Conservation (phyloP, 768 basidiomycete species). For the Zangia roseola region DNA sequence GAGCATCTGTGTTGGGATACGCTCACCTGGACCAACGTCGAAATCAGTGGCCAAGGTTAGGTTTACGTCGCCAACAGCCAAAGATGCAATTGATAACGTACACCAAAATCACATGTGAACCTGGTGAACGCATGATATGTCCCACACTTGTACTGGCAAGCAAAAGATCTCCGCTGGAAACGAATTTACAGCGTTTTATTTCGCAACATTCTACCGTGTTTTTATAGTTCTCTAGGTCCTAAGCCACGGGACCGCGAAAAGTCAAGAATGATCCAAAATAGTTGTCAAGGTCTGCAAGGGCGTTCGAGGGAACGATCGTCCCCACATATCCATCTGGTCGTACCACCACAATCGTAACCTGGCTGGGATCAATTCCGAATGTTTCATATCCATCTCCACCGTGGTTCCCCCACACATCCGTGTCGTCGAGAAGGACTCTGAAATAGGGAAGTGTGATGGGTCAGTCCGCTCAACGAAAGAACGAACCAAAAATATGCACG, state of each 20-base stretch:
- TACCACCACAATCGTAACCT: conserved; percentile 35
- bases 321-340: conserved; percentile 44
- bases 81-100: too few relatives aligned
- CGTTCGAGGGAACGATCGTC: conserved; percentile 29
- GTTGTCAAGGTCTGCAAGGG: conserved; percentile 34
- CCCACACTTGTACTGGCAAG: too few relatives aligned
- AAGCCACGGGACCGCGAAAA: conserved; percentile 1
- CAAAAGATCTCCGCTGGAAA: too few relatives aligned
- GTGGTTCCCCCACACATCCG: conserved; percentile 25
- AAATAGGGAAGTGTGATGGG: not conserved
- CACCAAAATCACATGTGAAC: too few relatives aligned
- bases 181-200: too few relatives aligned
- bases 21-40: too few relatives aligned
- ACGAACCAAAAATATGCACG: conserved; percentile 8
- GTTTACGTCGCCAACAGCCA: too few relatives aligned
- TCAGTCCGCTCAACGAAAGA: not conserved
- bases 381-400: conserved; percentile 36
- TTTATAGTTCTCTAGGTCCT: too few relatives aligned
- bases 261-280: conserved; percentile 53
- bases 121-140: too few relatives aligned
- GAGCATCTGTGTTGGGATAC: too few relatives aligned
- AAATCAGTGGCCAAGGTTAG: too few relatives aligned
- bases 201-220: too few relatives aligned
- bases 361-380: conserved; percentile 32
- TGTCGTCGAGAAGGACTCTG: conserved; percentile 39